A percentile compares a stretch with the other conserved stretches of the same genome.
These are phyloP conservation scores for Actinomortierella wolfii DNA, from an alignment of 371 early-diverging fungal genomes.

Conservation along the genomic window DNA sequence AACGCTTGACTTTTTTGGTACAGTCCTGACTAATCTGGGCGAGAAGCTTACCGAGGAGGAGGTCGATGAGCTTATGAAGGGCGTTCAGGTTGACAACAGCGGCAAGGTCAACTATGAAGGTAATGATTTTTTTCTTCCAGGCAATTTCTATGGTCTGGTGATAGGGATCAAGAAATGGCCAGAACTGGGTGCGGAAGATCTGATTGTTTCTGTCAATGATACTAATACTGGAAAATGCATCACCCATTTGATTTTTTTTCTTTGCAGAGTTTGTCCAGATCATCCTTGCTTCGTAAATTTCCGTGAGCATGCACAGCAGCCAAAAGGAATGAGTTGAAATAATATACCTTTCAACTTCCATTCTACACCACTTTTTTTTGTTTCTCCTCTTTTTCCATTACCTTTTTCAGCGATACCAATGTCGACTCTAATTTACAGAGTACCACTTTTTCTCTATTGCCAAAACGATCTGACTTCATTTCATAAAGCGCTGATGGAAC, in stretches of 20 bases:
- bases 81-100: constrained; percentile 75
- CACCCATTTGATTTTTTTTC: constrained; percentile 2
- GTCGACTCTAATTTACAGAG: no score
- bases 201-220: not conserved
- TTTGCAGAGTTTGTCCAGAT: constrained; percentile 59
- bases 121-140: constrained; percentile 42
- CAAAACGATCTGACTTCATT: no score
- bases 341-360: no score
- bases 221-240: no score
- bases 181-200: not conserved
- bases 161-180: not conserved
- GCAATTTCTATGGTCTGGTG: no score
- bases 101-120: constrained; percentile 86
- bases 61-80: constrained; percentile 91
- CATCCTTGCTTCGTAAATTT: constrained; percentile 53
- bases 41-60: constrained; percentile 93
- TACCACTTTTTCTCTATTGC: no score
- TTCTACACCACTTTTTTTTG: no score
- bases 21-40: constrained; percentile 92
- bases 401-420: no score
- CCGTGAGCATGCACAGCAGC: not conserved
- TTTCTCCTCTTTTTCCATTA: no score
- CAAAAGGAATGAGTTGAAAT: not conserved
- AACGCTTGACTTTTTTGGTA: not conserved
- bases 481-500: no score